Evolutionary conservation across 345 rosid species (phyloP).

Genomic region (Ricinus communis): DNA sequence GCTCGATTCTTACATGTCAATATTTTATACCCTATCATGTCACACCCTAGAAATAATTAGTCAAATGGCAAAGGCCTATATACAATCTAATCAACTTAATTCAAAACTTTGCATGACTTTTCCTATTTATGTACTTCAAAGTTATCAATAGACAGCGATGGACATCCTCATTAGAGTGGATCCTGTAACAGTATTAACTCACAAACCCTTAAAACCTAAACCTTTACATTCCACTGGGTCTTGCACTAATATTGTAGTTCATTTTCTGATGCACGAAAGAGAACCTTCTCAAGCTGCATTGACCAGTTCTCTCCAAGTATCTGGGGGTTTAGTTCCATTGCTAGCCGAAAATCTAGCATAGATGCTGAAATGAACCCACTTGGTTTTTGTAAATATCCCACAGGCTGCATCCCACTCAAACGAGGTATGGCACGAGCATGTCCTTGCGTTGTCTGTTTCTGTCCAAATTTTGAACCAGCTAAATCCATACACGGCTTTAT

Average conservation of each 20-base stretch:
- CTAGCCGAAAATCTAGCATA: constrained; percentile 24
- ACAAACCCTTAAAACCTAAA: too few species aligned
- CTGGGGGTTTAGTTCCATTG: constrained; percentile 26
- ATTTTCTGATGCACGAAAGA: constrained; percentile 32
- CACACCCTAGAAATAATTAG: constrained; percentile 25
- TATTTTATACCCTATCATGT: constrained; percentile 18
- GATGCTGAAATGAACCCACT: constrained; percentile 13
- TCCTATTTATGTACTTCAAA: constrained; percentile 29
- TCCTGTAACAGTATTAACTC: too few species aligned
- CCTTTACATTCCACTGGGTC: background rate
- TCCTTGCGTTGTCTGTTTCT: constrained; percentile 17
- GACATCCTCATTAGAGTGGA: constrained; percentile 25
- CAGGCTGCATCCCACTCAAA: constrained; percentile 22
- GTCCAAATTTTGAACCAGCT: constrained; percentile 18
- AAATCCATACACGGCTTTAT: constrained; percentile 23
- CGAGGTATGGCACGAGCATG: constrained; percentile 10
- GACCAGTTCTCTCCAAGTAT: constrained; percentile 29
- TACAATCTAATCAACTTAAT: constrained; percentile 33
- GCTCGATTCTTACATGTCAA: constrained; percentile 24
- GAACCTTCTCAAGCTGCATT: constrained; percentile 22
- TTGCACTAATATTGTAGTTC: constrained; percentile 16
- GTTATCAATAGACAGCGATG: constrained; percentile 15
- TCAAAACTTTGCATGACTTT: constrained; percentile 24
- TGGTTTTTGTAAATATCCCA: constrained; percentile 19
- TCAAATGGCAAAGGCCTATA: constrained; percentile 28